Evolutionary conservation across 495 filamentous ascomycete species (phyloP).

Genomic region (Neurospora hispaniola): DNA sequence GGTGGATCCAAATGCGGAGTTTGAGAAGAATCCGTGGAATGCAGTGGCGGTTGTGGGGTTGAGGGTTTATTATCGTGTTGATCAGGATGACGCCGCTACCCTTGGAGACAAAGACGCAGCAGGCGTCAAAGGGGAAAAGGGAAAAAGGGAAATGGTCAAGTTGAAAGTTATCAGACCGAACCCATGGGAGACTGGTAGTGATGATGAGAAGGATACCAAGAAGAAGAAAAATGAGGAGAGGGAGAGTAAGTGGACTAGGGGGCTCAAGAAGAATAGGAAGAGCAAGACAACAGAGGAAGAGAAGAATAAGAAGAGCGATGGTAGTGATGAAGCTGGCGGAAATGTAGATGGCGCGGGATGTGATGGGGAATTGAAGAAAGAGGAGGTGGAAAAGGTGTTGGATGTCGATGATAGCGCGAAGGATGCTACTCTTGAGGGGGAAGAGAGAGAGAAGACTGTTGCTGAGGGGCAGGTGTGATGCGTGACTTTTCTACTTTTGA

Average conservation of each 20-base stretch:
- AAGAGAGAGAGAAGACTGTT: conserved; percentile 15
- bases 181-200: conserved; percentile 14
- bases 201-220: conserved; percentile 13
- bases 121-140: conserved; percentile 11
- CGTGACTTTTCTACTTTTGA: background rate
- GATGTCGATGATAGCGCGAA: conserved; percentile 41
- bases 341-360: conserved; percentile 1
- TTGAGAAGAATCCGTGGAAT: conserved; percentile 66
- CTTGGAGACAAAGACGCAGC: background rate
- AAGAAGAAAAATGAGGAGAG: conserved; percentile 6
- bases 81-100: background rate
- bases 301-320: background rate
- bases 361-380: conserved; percentile 1
- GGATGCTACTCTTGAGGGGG: conserved; percentile 30
- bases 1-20: conserved; percentile 24
- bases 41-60: conserved; percentile 73
- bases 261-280: conserved; percentile 7
- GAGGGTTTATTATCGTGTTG: conserved; percentile 56
- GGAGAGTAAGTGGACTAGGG: conserved; percentile 20
- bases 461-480: background rate
- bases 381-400: conserved; percentile 28
- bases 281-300: background rate
- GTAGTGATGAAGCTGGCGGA: background rate
- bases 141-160: conserved; percentile 36
- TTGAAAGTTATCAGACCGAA: conserved; percentile 30